Evolutionary conservation across 1,284 basidiomycete species (phyloP), one percentile per base, ranked within the genome.

Genomic region (Testicularia cyperi): DNA sequence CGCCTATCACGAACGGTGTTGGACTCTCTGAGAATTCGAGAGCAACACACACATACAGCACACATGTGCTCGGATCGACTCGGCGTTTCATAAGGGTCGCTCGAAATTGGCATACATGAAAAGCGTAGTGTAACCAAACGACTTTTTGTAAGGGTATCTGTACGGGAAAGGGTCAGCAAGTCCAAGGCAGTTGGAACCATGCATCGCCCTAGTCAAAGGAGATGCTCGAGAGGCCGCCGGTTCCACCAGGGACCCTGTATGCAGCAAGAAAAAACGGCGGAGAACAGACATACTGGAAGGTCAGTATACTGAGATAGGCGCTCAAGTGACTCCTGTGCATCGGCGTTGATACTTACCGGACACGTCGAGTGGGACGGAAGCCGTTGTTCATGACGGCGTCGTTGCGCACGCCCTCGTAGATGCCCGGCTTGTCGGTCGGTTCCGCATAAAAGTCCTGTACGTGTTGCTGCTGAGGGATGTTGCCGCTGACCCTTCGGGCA

Each of bases 191-290:
- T n/a, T n/a, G n/a, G n/a, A n/a, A n/a, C n/a, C n/a, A n/a, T n/a
- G n/a, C n/a, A n/a, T n/a, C n/a, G n/a, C n/a, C n/a, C n/a, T n/a
- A 63, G 12, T 48, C 45, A 30, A 64, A 64, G 4, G 51, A 44
- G 37, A 67, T 67, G 53, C 62, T 67, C n/a, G 65, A 67, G 8
- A 52, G 36, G 19, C 65, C 65, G 24, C 65, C 65, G 1, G 65
- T 67, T 12, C 65, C 65, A 9, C 65, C 65, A 14, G 65, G 65
- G 12, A 61, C 65, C 20, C 45, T 48, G 39, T 24, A 8, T 23
- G 19, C n/a, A 16, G 7, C 14, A 8, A 15, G 7, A 23, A 28
- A 19, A 5, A 5, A 29, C n/a, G 5, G n/a, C 5, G 5, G 5
- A 31, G 6, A 18, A 4, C 18, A 30, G 27, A 14, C 18, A 13